phyloP scores from a whole-genome alignment of 2,329 filamentous ascomycete genomes.

The Incumbomyces lentus region DNA sequence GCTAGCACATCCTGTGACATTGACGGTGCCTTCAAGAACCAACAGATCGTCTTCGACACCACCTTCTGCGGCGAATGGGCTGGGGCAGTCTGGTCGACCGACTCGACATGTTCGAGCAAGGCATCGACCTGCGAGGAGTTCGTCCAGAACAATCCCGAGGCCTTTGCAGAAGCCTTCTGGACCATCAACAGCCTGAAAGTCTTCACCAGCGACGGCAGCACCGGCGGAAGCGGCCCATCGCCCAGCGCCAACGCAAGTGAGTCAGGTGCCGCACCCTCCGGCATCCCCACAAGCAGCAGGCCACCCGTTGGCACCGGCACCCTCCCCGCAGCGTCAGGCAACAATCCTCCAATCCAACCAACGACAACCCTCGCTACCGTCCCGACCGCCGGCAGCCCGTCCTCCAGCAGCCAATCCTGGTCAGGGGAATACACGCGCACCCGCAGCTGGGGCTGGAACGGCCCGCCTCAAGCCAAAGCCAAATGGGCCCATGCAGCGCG shows the following conservation, averaged over 20 bases:
- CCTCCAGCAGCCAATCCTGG: neutral
- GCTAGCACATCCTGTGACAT: constrained; percentile 46
- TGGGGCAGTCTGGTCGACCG: constrained; percentile 53
- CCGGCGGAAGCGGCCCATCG: neutral
- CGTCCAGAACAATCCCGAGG: constrained; percentile 59
- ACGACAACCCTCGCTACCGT: neutral
- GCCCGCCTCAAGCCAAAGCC: too few species aligned
- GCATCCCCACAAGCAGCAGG: neutral
- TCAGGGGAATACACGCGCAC: neutral
- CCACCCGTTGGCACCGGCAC: neutral
- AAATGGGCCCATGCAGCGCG: neutral
- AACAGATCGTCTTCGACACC: constrained; percentile 72
- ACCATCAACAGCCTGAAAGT: constrained; percentile 5
- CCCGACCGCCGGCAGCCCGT: neutral
- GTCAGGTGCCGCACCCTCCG: neutral
- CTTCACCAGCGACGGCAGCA: neutral
- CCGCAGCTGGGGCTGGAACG: too few species aligned
- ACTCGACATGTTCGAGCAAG: constrained; percentile 48
- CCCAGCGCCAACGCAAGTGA: neutral
- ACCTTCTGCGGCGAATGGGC: constrained; percentile 88
- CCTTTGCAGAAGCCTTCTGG: constrained; percentile 50
- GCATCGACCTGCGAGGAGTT: constrained; percentile 60
- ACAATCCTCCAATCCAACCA: neutral
- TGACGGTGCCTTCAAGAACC: constrained; percentile 54
- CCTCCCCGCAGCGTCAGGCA: neutral